Conservation (phyloP, 345 rosid genomes). For the Moringa oleifera region DNA sequence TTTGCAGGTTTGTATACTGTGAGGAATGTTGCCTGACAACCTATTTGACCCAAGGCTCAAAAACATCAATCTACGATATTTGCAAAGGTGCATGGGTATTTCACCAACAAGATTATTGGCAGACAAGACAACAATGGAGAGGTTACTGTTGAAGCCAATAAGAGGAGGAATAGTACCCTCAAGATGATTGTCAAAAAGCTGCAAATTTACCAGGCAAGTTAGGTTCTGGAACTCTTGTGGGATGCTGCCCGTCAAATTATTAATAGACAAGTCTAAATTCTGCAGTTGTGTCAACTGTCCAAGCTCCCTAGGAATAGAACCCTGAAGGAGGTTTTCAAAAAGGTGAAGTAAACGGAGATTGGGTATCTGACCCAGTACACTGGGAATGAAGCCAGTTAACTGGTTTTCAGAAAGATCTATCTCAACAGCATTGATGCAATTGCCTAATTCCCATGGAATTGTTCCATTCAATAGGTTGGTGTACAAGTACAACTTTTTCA, state of each 20-base stretch:
- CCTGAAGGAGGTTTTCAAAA: constrained; percentile 59
- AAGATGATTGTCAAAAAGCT: constrained; percentile 68
- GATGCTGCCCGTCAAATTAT: constrained; percentile 53
- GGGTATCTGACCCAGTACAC: constrained; percentile 47
- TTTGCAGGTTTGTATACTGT: constrained; percentile 50
- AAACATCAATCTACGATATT: constrained; percentile 53
- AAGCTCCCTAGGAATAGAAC: constrained; percentile 63
- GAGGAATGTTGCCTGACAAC: constrained; percentile 67
- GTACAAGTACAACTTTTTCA: constrained; percentile 60
- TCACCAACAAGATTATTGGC: constrained; percentile 52
- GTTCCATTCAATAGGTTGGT: constrained; percentile 65
- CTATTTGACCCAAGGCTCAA: constrained; percentile 70
- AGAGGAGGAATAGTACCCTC: constrained; percentile 62
- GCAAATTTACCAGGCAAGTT: constrained; percentile 47
- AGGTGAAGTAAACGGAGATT: constrained; percentile 58
- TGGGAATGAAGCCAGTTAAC: constrained; percentile 56
- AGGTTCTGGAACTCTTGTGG: constrained; percentile 60
- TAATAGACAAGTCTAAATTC: constrained; percentile 76
- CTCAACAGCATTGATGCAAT: constrained; percentile 45
- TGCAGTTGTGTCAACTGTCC: constrained; percentile 46
- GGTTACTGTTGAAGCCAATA: constrained; percentile 48
- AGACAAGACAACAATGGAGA: constrained; percentile 64
- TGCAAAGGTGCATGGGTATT: constrained; percentile 68
- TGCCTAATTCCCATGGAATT: constrained; percentile 60
- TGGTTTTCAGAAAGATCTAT: constrained; percentile 81